Conservation (phyloP, 2,329 filamentous ascomycete species). For the Escovopsis sp. region DNA sequence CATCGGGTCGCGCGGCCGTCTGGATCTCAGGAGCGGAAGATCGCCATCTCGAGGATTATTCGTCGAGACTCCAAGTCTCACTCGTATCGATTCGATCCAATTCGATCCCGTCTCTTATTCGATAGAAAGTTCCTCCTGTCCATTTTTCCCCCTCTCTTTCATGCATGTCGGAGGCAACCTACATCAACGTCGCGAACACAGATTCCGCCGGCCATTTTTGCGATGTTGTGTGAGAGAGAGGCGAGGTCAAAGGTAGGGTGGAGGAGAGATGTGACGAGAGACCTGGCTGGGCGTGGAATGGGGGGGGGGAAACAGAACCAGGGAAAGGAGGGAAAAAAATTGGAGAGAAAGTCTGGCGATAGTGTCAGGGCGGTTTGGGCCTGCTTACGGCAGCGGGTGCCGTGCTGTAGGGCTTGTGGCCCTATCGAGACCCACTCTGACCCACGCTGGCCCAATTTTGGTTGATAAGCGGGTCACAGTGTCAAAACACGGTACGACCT, state of each 20-base stretch:
- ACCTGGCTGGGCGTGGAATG: constrained; percentile 16
- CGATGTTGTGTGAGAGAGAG: constrained; percentile 39
- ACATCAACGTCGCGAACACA: constrained; percentile 77
- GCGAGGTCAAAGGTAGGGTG: constrained; percentile 9
- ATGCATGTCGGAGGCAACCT: constrained; percentile 29
- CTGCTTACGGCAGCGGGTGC: constrained; percentile 9
- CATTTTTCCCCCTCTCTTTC: constrained; percentile 2
- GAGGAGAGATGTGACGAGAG: constrained; percentile 14
- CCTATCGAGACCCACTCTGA: neutral
- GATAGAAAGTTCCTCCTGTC: constrained; percentile 7
- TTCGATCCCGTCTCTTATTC: too few species aligned
- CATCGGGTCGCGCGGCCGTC: too few species aligned
- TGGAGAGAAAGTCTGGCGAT: constrained; percentile 10
- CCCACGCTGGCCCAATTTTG: neutral
- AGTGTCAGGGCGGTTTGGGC: constrained; percentile 11
- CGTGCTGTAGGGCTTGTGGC: constrained; percentile 17
- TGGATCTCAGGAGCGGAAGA: too few species aligned
- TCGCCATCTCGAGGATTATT: too few species aligned
- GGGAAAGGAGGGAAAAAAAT: constrained; percentile 14
- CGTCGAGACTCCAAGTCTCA: too few species aligned
- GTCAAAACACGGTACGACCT: too few species aligned
- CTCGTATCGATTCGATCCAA: too few species aligned
- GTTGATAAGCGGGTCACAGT: neutral
- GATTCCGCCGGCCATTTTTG: constrained; percentile 66
- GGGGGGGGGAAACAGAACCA: too few species aligned